phyloP scores from a whole-genome alignment of 352 stramenopile genomes.

The Pythium volutum region DNA sequence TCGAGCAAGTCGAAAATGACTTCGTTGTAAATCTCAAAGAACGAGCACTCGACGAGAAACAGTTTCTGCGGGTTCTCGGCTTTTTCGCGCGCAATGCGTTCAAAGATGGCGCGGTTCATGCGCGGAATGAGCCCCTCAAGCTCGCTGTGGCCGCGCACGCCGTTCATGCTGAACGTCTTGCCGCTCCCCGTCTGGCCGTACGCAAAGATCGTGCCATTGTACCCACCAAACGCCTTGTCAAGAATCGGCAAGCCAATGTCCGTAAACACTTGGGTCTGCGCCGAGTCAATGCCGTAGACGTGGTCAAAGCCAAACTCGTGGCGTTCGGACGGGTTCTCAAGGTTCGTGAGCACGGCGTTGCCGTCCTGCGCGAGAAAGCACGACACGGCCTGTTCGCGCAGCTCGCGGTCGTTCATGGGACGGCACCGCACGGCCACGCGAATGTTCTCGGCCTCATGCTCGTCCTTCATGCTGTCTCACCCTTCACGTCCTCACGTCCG shows the following conservation, averaged over 20 bases:
- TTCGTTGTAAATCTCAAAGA: conserved; percentile 97
- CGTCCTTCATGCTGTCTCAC: conserved; percentile 65
- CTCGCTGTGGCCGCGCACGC: conserved; percentile 50
- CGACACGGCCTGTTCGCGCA: conserved; percentile 64
- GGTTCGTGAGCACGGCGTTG: conserved; percentile 78
- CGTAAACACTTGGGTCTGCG: conserved; percentile 69
- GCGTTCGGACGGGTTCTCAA: conserved; percentile 74
- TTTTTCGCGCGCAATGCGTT: conserved; percentile 67
- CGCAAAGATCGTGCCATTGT: conserved; percentile 91
- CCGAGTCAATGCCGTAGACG: conserved; percentile 79
- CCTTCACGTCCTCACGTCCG: too few relatives aligned
- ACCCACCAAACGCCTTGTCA: conserved; percentile 78
- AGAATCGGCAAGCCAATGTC: conserved; percentile 80
- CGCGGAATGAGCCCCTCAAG: conserved; percentile 87
- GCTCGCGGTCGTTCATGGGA: conserved; percentile 90
- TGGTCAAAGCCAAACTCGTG: conserved; percentile 89
- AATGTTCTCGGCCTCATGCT: conserved; percentile 89
- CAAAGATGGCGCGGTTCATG: conserved; percentile 90
- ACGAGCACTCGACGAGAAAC: conserved; percentile 91
- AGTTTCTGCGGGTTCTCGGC: conserved; percentile 59
- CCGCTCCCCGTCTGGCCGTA: conserved; percentile 86
- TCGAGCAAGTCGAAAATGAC: conserved; percentile 94
- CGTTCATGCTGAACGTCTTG: conserved; percentile 90
- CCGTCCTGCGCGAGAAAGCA: conserved; percentile 73
- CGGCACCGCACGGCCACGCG: conserved; percentile 90